Percentiles rank a stretch among this genome's conserved stretches.
Conservation (phyloP, 2,329 filamentous ascomycete genomes). For the Pseudocercospora macadamiae region DNA sequence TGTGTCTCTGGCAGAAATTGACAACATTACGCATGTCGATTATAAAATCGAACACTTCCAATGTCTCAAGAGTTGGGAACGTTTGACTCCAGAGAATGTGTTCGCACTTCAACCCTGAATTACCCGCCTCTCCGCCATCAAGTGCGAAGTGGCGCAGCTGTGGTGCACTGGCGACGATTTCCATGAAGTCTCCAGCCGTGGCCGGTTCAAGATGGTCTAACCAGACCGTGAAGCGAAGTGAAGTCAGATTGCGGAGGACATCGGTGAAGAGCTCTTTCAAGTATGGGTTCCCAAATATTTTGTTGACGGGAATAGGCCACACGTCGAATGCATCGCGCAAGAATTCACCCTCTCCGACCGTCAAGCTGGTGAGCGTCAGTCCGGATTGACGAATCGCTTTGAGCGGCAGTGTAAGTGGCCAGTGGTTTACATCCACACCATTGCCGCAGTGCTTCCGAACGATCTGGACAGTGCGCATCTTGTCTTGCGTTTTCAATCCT, state of each 20-base stretch:
- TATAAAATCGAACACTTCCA: not conserved
- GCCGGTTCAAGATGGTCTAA: not conserved
- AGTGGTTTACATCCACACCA: no score
- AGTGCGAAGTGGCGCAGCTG: not conserved
- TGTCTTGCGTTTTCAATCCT: no score
- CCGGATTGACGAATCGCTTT: no score
- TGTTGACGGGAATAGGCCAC: not conserved
- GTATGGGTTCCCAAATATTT: not conserved
- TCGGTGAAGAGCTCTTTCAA: not conserved
- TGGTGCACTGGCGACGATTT: not conserved
- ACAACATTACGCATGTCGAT: not conserved
- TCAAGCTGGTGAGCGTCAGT: not conserved
- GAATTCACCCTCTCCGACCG: not conserved
- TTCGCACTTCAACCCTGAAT: no score
- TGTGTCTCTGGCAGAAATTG: not conserved
- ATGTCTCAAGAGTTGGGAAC: not conserved
- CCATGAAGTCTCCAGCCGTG: not conserved
- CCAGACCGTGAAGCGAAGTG: not conserved
- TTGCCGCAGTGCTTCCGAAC: no score
- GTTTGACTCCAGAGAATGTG: not conserved
- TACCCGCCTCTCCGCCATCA: no score
- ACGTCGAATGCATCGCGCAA: no score
- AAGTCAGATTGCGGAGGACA: not conserved
- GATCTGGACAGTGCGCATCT: no score
- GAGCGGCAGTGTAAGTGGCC: no score